These are phyloP conservation scores for Oryza coarctata DNA, from an alignment of 176 grass and related monocot genomes.

Conservation along the genomic window DNA sequence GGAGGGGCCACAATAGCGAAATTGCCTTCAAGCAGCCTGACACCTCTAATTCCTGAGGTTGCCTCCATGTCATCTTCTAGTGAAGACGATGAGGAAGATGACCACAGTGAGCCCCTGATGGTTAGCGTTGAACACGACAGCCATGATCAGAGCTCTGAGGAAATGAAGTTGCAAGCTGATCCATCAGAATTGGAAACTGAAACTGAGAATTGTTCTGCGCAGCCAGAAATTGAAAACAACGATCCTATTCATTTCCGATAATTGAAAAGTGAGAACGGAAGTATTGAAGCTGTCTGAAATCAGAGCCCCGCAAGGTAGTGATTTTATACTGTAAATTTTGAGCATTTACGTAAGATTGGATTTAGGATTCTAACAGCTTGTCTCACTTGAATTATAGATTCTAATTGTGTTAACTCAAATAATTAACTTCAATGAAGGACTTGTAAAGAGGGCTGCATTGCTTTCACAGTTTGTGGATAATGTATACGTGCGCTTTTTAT, in stretches of 20 bases:
- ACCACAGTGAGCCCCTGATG: slow-evolving; percentile 14
- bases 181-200: slow-evolving; percentile 42
- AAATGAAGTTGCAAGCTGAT: slow-evolving; percentile 33
- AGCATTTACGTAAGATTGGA: slow-evolving; percentile 29
- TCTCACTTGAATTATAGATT: not conserved
- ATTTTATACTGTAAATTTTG: slow-evolving; percentile 8
- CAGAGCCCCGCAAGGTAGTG: not conserved
- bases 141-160: slow-evolving; percentile 24
- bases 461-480: slow-evolving; percentile 15
- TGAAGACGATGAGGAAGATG: slow-evolving; percentile 45
- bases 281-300: slow-evolving; percentile 22
- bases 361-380: slow-evolving; percentile 21
- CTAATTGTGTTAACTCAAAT: slow-evolving; percentile 26
- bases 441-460: slow-evolving; percentile 2
- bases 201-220: slow-evolving; percentile 18
- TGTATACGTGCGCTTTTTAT: slow-evolving; percentile 21
- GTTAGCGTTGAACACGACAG: not conserved
- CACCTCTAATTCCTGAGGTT: slow-evolving; percentile 33
- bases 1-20: slow-evolving; percentile 61
- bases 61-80: slow-evolving; percentile 34
- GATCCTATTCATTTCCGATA: slow-evolving; percentile 37
- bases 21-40: slow-evolving; percentile 29
- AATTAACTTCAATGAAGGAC: slow-evolving; percentile 3
- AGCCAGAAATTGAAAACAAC: slow-evolving; percentile 16
- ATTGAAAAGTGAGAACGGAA: not conserved